Conservation (phyloP, 2,329 filamentous ascomycete species). For the Diaporthe humulicola region DNA sequence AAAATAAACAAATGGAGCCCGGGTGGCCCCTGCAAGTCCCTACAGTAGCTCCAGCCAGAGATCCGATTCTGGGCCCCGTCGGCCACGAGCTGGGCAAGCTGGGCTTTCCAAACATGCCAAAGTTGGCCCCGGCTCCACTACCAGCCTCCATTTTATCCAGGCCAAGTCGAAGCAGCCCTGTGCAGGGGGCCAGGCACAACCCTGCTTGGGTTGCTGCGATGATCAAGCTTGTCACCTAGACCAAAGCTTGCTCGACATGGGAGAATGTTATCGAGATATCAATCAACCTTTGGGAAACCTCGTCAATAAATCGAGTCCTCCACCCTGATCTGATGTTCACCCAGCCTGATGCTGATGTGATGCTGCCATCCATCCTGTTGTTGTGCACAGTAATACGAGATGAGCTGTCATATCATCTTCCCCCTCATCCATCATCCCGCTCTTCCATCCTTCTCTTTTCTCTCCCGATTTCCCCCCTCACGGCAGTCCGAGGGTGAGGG, state of each 20-base stretch:
- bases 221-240: not conserved
- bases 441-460: not conserved
- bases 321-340: no score
- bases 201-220: not conserved
- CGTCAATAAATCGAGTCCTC: not conserved
- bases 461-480: not conserved
- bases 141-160: slow-evolving; percentile 33
- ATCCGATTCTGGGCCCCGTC: slow-evolving; percentile 25
- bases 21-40: slow-evolving; percentile 25
- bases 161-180: slow-evolving; percentile 23
- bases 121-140: slow-evolving; percentile 29
- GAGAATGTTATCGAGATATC: slow-evolving; percentile 1
- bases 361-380: not conserved
- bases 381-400: slow-evolving; percentile 1
- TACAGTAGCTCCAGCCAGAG: slow-evolving; percentile 17
- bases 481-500: slow-evolving; percentile 20
- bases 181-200: not conserved
- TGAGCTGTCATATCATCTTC: slow-evolving; percentile 5
- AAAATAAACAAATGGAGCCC: slow-evolving; percentile 34
- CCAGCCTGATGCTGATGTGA: not conserved
- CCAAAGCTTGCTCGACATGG: slow-evolving; percentile 8
- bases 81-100: not conserved
- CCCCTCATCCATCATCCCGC: not conserved
- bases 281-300: not conserved
- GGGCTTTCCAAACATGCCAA: slow-evolving; percentile 11